Evolutionary conservation across 1,284 basidiomycete species (phyloP).

Genomic region (Coniferiporia weirii): DNA sequence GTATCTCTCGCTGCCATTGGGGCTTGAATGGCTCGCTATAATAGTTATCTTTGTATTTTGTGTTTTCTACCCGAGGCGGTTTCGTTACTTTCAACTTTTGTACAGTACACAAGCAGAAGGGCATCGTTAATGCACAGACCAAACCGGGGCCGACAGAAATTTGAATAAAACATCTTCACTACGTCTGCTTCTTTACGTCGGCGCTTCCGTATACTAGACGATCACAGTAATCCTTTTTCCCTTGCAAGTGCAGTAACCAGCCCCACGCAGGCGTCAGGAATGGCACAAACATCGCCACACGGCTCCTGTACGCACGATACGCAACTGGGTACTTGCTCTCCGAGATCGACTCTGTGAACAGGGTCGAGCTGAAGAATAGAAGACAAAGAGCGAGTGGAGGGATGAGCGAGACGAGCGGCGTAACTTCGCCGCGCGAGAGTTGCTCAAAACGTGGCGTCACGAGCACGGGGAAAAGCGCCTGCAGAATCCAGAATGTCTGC

Average conservation of each 20-base stretch:
- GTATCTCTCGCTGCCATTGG: slow-evolving; percentile 17
- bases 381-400: slow-evolving; percentile 56
- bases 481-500: slow-evolving; percentile 79
- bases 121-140: too few species aligned
- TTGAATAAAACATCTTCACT: neutral
- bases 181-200: slow-evolving; percentile 4
- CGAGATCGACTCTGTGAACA: slow-evolving; percentile 79
- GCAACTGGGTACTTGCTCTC: slow-evolving; percentile 66
- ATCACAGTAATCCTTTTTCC: slow-evolving; percentile 34
- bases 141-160: too few species aligned
- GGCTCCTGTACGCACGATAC: slow-evolving; percentile 68
- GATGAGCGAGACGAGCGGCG: slow-evolving; percentile 38
- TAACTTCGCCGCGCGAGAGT: slow-evolving; percentile 26
- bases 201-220: slow-evolving; percentile 38
- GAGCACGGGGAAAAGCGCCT: slow-evolving; percentile 62
- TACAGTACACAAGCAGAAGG: neutral
- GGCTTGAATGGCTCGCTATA: slow-evolving; percentile 4
- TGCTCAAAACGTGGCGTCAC: slow-evolving; percentile 33
- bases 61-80: neutral
- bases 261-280: slow-evolving; percentile 45
- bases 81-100: neutral
- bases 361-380: slow-evolving; percentile 72
- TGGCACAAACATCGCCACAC: slow-evolving; percentile 82
- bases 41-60: neutral
- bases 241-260: slow-evolving; percentile 29